These are phyloP conservation scores for Acer saccharum DNA, from an alignment of 345 rosid species.

Conservation along the genomic window DNA sequence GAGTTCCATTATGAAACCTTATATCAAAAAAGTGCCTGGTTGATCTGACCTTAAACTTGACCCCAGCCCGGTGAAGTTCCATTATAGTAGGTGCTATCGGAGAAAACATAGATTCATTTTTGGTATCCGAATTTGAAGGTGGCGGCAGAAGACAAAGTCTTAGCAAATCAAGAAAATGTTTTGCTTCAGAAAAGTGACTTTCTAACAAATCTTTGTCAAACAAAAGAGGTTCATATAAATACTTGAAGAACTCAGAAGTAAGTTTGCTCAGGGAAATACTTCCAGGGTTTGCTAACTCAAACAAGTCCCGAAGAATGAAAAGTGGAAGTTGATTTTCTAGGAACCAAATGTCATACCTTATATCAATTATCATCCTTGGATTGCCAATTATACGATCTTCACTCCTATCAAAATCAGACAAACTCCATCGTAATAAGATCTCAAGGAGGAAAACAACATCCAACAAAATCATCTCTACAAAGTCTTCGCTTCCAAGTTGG, in stretches of 20 bases:
- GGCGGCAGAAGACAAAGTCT: not conserved
- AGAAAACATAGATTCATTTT: not conserved
- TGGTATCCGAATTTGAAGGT: no score
- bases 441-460: conserved; percentile 23
- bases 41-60: not conserved
- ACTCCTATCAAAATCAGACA: not conserved
- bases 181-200: not conserved
- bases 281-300: conserved; percentile 1
- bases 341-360: conserved; percentile 2
- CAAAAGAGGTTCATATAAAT: no score
- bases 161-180: conserved; percentile 5
- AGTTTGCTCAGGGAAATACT: not conserved
- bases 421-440: not conserved
- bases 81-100: not conserved
- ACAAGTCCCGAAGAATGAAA: conserved; percentile 27
- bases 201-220: not conserved
- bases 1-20: conserved; percentile 17
- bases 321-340: conserved; percentile 40
- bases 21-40: not conserved
- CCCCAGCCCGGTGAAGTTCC: conserved; percentile 21
- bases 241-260: not conserved
- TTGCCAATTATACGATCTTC: not conserved
- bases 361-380: not conserved
- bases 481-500: not conserved
- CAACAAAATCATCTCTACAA: conserved; percentile 16